Conservation (phyloP, 768 basidiomycete genomes). For the Suillus cothurnatus region DNA sequence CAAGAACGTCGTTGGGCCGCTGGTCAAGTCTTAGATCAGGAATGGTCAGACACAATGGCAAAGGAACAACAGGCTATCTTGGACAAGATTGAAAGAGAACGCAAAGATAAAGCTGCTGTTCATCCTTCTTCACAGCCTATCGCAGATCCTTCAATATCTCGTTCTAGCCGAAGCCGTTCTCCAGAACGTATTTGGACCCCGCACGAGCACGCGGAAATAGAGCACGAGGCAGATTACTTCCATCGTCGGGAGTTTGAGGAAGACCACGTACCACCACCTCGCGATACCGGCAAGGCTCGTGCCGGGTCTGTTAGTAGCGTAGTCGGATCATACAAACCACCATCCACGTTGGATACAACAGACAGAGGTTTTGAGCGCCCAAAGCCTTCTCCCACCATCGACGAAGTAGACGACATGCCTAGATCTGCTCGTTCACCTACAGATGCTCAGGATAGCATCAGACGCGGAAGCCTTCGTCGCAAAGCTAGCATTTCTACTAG, state of each 20-base stretch:
- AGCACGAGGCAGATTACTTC: slow-evolving; percentile 27
- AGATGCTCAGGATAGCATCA: slow-evolving; percentile 25
- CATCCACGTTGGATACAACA: slow-evolving; percentile 27
- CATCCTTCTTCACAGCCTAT: slow-evolving; percentile 12
- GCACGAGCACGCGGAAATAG: slow-evolving; percentile 22
- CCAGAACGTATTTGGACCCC: slow-evolving; percentile 23
- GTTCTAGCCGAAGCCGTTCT: slow-evolving; percentile 20
- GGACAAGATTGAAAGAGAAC: slow-evolving; percentile 48
- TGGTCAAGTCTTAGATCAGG: slow-evolving; percentile 36
- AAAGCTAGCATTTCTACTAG: slow-evolving; percentile 37
- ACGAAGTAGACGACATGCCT: slow-evolving; percentile 32
- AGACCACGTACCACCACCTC: slow-evolving; percentile 20
- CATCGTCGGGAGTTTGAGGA: slow-evolving; percentile 25
- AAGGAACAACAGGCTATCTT: slow-evolving; percentile 47
- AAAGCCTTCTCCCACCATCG: slow-evolving; percentile 22
- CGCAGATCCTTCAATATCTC: not conserved
- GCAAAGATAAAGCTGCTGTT: slow-evolving; percentile 23
- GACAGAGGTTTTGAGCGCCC: slow-evolving; percentile 24
- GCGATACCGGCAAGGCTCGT: slow-evolving; percentile 23
- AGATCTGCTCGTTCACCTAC: slow-evolving; percentile 22
- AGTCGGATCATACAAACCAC: slow-evolving; percentile 28
- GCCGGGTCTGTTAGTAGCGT: slow-evolving; percentile 28
- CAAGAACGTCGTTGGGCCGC: slow-evolving; percentile 52
- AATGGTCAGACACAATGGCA: slow-evolving; percentile 36
- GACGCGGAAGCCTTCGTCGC: slow-evolving; percentile 30